Conservation (phyloP, 164 flowering plant genomes). For the Chimonanthus salicifolius region DNA sequence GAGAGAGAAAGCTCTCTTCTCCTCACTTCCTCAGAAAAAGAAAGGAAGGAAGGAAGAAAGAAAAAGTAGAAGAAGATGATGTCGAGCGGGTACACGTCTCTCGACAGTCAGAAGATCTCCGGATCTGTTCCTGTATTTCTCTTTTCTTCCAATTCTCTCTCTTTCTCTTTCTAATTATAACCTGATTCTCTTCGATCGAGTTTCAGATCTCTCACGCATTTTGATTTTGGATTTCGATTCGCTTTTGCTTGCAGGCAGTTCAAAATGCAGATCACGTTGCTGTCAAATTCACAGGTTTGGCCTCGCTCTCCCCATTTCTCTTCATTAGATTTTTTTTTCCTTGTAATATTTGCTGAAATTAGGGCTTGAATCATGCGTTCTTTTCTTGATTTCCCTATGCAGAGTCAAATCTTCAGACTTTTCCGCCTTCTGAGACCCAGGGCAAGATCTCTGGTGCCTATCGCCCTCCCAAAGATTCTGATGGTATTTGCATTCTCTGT, state of each 20-base stretch:
- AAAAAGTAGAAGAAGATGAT: slow-evolving; percentile 51
- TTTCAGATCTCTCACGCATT: slow-evolving; percentile 7
- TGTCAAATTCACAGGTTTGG: slow-evolving; percentile 52
- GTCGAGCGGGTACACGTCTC: slow-evolving; percentile 69
- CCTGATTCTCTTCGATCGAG: slow-evolving; percentile 7
- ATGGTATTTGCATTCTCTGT: slow-evolving; percentile 42
- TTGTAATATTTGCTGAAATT: background rate
- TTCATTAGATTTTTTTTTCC: background rate
- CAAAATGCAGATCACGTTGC: slow-evolving; percentile 58
- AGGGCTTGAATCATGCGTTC: background rate
- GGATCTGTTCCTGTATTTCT: slow-evolving; percentile 86
- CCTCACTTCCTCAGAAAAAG: too few species aligned
- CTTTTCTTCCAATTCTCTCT: background rate
- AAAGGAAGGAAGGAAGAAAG: too few species aligned
- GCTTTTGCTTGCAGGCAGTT: slow-evolving; percentile 49
- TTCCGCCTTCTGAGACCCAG: slow-evolving; percentile 68
- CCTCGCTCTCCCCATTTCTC: background rate
- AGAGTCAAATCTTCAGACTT: slow-evolving; percentile 82
- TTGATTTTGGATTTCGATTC: background rate
- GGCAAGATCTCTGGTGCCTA: slow-evolving; percentile 76
- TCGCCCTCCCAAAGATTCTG: slow-evolving; percentile 89
- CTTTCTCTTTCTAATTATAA: background rate
- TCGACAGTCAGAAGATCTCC: slow-evolving; percentile 73
- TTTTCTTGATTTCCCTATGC: slow-evolving; percentile 1
- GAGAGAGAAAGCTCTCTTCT: too few species aligned